These are phyloP conservation scores for Rubroshorea leprosula DNA, from an alignment of 345 rosid genomes.

Conservation along the genomic window DNA sequence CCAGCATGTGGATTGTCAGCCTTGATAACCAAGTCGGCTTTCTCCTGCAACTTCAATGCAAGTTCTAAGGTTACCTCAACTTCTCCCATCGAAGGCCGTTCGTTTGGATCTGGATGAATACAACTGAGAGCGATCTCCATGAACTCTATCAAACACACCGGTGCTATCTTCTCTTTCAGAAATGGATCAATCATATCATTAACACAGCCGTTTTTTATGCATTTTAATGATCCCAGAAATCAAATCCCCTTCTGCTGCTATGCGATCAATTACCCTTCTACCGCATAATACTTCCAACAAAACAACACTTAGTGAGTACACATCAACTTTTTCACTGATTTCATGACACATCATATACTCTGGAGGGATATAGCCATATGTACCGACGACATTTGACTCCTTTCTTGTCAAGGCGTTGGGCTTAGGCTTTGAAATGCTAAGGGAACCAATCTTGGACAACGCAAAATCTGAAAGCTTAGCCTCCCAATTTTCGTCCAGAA, in stretches of 20 bases:
- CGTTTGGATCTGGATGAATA: neutral
- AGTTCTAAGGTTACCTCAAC: constrained; percentile 8
- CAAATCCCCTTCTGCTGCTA: neutral
- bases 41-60: constrained; percentile 10
- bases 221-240: neutral
- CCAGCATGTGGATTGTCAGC: no score
- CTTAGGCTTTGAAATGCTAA: constrained; percentile 6
- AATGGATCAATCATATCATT: neutral
- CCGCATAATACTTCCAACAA: constrained; percentile 32
- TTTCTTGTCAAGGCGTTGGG: constrained; percentile 22
- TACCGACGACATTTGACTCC: constrained; percentile 22
- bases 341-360: constrained; percentile 25
- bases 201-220: neutral
- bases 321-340: constrained; percentile 37
- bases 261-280: constrained; percentile 24
- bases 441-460: no score
- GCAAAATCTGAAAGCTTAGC: constrained; percentile 38
- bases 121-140: constrained; percentile 10
- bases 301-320: constrained; percentile 34
- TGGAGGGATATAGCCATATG: constrained; percentile 28
- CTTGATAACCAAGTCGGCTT: constrained; percentile 8
- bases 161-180: constrained; percentile 10
- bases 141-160: constrained; percentile 2
- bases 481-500: constrained; percentile 26
- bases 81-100: constrained; percentile 11